phyloP scores from a whole-genome alignment of 495 filamentous ascomycete species.

The Sordaria brevicollis region DNA sequence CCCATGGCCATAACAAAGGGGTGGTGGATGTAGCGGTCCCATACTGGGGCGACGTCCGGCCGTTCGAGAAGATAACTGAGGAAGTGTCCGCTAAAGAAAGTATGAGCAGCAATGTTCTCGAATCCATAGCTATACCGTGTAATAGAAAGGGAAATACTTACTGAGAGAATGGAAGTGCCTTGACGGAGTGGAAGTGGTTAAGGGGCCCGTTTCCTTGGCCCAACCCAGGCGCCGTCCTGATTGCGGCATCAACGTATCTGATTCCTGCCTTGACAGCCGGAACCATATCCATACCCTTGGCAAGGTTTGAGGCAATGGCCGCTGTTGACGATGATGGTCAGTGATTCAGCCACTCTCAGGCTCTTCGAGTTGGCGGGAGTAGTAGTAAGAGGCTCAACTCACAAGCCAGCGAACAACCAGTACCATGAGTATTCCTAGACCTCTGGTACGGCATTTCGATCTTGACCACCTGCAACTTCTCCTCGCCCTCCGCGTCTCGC shows the following conservation, averaged over 20 bases:
- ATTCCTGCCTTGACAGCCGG: conserved; percentile 61
- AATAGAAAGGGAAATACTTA: conserved; percentile 33
- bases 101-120: neutral
- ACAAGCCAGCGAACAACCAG: conserved; percentile 90
- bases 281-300: conserved; percentile 45
- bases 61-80: conserved; percentile 74
- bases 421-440: conserved; percentile 84
- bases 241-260: conserved; percentile 74
- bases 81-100: conserved; percentile 56
- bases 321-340: conserved; percentile 32
- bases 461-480: conserved; percentile 21
- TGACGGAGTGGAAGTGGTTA: conserved; percentile 85
- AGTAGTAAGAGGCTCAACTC: conserved; percentile 22
- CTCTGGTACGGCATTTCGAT: conserved; percentile 59
- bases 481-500: neutral
- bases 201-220: conserved; percentile 82
- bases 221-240: conserved; percentile 60
- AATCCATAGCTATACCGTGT: neutral
- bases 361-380: neutral
- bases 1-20: conserved; percentile 71
- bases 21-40: conserved; percentile 67
- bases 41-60: conserved; percentile 57
- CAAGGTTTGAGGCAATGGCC: conserved; percentile 81
- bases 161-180: conserved; percentile 72
- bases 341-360: neutral